Evolutionary conservation across 2,329 filamentous ascomycete genomes (phyloP), one percentile per base, ranked within the genome.

Genomic region (Trichoderma sp.): DNA sequence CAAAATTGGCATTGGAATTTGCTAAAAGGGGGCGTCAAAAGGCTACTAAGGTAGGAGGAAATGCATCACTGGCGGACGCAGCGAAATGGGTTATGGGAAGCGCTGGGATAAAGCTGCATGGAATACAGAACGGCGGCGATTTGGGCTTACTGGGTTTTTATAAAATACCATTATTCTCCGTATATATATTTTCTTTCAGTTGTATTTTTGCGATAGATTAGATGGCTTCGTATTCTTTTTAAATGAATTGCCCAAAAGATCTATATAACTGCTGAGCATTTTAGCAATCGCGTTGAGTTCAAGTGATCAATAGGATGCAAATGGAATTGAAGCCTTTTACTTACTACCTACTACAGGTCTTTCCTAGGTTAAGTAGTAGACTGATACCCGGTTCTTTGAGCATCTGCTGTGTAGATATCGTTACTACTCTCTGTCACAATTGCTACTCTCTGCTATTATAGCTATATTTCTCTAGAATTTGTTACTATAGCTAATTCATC

Each of bases 111-210:
- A 50, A 15, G 55, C 32, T 30, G 67, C 67, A 36, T 62, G 67
- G 67, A 61, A 39, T 17, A 69, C 67, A 69, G 67, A 32, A 69
- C 67, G 57, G 67, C 67, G 57, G 57, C 57, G 11, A 1, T 58
- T 67, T 36, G 20, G 12, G 2, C 39, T n/a, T 39, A 50, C 59
- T 12, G 36, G 28, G 34, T 26, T 28, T 68, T 61, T 43, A 28
- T 20, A 39, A n/a, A 20, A 12, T 59, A 8, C 17, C 30, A 34
- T 36, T 50, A 36, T 43, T 39, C 47, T 62, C 36, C n/a, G 39
- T 68, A 68, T 50, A 68, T 50, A 43, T 64, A 64, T 30, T 30
- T 32, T 32, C n/a, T 34, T 61, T 26, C 12, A 34, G 13, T 30
- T 23, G 43, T 47, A 47, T 17, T 17, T 47, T 50, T 50, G 28